Evolutionary conservation across 495 filamentous ascomycete genomes (phyloP).

Genomic region (Penicillium crystallinum): DNA sequence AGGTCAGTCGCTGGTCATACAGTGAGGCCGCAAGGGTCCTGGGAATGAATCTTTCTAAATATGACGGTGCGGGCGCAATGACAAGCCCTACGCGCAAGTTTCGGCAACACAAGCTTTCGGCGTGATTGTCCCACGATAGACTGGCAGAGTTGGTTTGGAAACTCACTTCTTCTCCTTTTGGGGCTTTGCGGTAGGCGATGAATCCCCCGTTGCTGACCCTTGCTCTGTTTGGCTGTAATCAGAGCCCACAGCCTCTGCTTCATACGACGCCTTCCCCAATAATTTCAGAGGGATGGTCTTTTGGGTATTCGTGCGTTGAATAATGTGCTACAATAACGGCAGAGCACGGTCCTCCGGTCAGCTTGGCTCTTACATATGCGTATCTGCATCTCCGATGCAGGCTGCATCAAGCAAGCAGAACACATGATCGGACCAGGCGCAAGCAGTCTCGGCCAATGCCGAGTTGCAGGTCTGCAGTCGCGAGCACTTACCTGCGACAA

Average conservation of each 20-base stretch:
- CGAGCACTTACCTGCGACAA: conserved; percentile 46
- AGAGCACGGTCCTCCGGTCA: conserved; percentile 7
- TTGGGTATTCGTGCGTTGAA: conserved; percentile 75
- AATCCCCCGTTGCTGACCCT: conserved; percentile 31
- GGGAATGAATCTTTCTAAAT: background rate
- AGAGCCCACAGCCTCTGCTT: conserved; percentile 48
- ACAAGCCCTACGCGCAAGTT: background rate
- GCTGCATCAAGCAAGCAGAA: conserved; percentile 1
- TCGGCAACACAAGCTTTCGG: background rate
- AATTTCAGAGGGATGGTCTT: conserved; percentile 62
- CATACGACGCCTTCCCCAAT: conserved; percentile 51
- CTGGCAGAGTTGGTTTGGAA: background rate
- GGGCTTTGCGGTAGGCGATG: conserved; percentile 42
- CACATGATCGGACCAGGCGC: background rate
- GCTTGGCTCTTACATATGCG: conserved; percentile 5
- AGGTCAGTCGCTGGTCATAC: conserved; percentile 1
- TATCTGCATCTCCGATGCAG: conserved; percentile 15
- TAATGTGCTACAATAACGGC: conserved; percentile 56
- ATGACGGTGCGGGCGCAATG: background rate
- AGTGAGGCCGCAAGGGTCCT: background rate
- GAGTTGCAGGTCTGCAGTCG: background rate
- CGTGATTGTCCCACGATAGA: conserved; percentile 1
- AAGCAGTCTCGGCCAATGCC: background rate
- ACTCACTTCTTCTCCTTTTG: conserved; percentile 66
- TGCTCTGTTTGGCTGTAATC: conserved; percentile 38